Conservation (phyloP, 345 rosid genomes). For the Linum lewisii region DNA sequence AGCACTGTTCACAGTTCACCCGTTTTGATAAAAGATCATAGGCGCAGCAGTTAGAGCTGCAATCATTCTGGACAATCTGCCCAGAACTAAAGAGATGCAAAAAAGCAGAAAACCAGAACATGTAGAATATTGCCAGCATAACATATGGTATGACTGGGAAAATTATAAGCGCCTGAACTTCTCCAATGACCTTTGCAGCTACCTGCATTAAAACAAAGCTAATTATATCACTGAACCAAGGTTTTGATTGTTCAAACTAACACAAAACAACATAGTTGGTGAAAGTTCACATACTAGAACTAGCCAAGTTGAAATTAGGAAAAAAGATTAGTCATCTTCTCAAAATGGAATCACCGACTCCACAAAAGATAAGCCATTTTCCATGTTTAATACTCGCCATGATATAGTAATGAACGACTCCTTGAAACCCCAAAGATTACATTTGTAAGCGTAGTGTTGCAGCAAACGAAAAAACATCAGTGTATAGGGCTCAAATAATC, state of each 20-base stretch:
- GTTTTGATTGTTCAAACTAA: not conserved
- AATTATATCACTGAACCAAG: not conserved
- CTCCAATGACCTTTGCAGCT: constrained; percentile 97
- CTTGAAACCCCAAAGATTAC: no score
- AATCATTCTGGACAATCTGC: constrained; percentile 61
- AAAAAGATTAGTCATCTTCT: no score
- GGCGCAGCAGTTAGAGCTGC: constrained; percentile 80
- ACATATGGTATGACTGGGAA: constrained; percentile 74
- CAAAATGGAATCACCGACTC: no score
- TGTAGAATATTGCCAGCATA: constrained; percentile 75
- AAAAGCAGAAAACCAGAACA: constrained; percentile 92
- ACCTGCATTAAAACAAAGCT: constrained; percentile 42
- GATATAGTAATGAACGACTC: no score
- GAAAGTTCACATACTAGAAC: not conserved
- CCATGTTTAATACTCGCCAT: no score
- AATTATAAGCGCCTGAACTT: constrained; percentile 87
- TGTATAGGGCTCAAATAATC: no score
- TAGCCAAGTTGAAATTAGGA: not conserved
- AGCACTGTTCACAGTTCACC: constrained; percentile 83
- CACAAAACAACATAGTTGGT: not conserved
- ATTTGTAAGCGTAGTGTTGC: no score
- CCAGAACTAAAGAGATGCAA: constrained; percentile 93
- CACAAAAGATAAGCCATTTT: no score
- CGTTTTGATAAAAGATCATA: constrained; percentile 67
- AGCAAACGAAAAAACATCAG: no score